phyloP scores from a whole-genome alignment of 2,329 filamentous ascomycete species.

The Alternaria sp. region DNA sequence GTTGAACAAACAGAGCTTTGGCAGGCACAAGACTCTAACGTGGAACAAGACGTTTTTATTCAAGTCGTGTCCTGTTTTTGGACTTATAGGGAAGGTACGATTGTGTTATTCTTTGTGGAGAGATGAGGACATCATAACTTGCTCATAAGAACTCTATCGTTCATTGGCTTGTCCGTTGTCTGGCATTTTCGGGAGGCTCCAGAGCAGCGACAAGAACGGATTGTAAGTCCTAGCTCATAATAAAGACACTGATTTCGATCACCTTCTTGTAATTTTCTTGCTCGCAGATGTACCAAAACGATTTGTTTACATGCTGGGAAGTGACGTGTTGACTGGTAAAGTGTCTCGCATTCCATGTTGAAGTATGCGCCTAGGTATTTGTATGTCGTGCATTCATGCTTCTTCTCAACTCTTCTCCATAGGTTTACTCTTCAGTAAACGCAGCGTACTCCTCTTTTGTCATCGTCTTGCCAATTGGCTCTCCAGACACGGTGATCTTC shows the following conservation, averaged over 20 bases:
- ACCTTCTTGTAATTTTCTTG: no score
- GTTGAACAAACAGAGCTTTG: no score
- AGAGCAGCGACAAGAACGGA: neutral
- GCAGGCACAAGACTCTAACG: no score
- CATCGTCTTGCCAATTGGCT: conserved; percentile 70
- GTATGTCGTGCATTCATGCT: conserved; percentile 1
- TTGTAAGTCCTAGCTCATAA: no score
- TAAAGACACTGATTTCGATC: neutral
- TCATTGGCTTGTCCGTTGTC: neutral
- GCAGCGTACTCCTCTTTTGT: conserved; percentile 77
- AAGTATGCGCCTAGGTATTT: conserved; percentile 17
- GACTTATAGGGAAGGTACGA: conserved; percentile 37
- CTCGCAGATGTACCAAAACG: neutral
- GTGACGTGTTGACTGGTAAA: neutral
- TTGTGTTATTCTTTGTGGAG: conserved; percentile 56
- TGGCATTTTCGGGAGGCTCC: no score
- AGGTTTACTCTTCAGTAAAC: conserved; percentile 66
- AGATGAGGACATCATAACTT: conserved; percentile 27
- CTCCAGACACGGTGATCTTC: conserved; percentile 80
- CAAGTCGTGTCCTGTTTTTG: neutral
- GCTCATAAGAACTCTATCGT: neutral
- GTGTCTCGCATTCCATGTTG: conserved; percentile 17
- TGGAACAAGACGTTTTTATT: neutral
- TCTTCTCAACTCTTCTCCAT: neutral
- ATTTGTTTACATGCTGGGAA: neutral